Evolutionary conservation across 2,329 filamentous ascomycete genomes (phyloP).

Genomic region (Stagonosporopsis chrysanthemi): DNA sequence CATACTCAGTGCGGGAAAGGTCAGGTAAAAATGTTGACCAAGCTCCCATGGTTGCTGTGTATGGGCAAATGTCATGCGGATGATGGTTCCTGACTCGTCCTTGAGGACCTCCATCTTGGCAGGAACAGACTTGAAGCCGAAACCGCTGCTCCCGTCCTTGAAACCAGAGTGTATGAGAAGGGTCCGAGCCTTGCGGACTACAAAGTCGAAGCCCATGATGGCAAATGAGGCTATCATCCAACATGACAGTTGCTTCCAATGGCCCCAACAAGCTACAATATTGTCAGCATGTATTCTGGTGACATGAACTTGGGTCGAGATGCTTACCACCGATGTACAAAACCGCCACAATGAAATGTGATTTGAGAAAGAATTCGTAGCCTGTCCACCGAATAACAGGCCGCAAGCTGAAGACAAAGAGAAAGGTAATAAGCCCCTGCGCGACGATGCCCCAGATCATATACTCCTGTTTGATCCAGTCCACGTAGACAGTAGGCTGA

Average conservation of each 20-base stretch:
- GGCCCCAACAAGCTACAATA: conserved; percentile 69
- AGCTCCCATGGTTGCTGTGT: conserved; percentile 67
- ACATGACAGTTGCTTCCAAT: conserved; percentile 72
- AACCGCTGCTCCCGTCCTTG: conserved; percentile 51
- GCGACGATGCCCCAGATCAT: conserved; percentile 76
- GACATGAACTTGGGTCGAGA: too few species aligned
- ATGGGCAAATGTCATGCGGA: conserved; percentile 71
- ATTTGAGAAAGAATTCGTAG: conserved; percentile 78
- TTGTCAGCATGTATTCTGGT: background rate
- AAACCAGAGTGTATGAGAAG: conserved; percentile 67
- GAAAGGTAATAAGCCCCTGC: conserved; percentile 66
- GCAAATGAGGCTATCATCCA: conserved; percentile 72
- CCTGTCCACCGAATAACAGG: conserved; percentile 69
- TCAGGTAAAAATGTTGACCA: conserved; percentile 75
- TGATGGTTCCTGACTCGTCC: conserved; percentile 58
- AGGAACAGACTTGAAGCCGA: conserved; percentile 63
- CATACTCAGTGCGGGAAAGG: conserved; percentile 69
- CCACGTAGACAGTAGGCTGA: conserved; percentile 65
- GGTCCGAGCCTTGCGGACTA: conserved; percentile 63
- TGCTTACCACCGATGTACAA: conserved; percentile 66
- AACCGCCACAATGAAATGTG: conserved; percentile 74
- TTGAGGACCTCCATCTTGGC: conserved; percentile 62
- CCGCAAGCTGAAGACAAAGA: conserved; percentile 66
- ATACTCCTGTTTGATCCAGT: conserved; percentile 69
- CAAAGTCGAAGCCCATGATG: conserved; percentile 70